Percentiles rank a stretch among this genome's conserved stretches.
Conservation (phyloP, 306 rosid species). For the Castanea sativa region DNA sequence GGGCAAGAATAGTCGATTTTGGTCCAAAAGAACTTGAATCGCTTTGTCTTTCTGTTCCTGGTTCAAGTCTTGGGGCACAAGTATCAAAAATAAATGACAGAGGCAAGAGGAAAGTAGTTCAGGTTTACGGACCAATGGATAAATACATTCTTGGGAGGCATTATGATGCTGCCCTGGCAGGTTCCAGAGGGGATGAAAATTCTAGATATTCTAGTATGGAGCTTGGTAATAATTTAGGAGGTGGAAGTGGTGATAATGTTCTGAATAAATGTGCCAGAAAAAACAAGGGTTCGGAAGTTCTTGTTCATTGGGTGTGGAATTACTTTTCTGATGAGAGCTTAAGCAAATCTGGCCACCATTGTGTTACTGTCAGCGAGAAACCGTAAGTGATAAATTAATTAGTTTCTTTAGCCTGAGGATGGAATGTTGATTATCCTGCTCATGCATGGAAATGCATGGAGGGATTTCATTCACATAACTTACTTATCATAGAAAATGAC, state of each 20-base stretch:
- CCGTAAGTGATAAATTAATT: constrained; percentile 40
- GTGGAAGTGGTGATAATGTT: constrained; percentile 11
- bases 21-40: constrained; percentile 68
- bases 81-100: constrained; percentile 19
- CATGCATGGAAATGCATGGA: not conserved
- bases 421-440: not conserved
- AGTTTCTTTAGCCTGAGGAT: not conserved
- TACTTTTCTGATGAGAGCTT: constrained; percentile 57
- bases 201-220: constrained; percentile 9
- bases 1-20: constrained; percentile 76
- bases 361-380: constrained; percentile 53
- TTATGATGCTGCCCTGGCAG: constrained; percentile 14
- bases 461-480: not conserved
- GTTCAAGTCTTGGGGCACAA: constrained; percentile 42
- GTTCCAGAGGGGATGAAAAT: constrained; percentile 28
- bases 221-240: constrained; percentile 17
- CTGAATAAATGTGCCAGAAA: constrained; percentile 22
- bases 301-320: constrained; percentile 82
- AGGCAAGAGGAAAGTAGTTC: constrained; percentile 37
- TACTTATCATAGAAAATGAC: not conserved
- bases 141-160: constrained; percentile 17
- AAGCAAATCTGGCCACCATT: constrained; percentile 30
- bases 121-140: constrained; percentile 48
- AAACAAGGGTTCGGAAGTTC: constrained; percentile 55
- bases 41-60: constrained; percentile 53